Base-by-base conservation (phyloP, 2,329 filamentous ascomycete genomes). In the Septoria petroselini region DNA sequence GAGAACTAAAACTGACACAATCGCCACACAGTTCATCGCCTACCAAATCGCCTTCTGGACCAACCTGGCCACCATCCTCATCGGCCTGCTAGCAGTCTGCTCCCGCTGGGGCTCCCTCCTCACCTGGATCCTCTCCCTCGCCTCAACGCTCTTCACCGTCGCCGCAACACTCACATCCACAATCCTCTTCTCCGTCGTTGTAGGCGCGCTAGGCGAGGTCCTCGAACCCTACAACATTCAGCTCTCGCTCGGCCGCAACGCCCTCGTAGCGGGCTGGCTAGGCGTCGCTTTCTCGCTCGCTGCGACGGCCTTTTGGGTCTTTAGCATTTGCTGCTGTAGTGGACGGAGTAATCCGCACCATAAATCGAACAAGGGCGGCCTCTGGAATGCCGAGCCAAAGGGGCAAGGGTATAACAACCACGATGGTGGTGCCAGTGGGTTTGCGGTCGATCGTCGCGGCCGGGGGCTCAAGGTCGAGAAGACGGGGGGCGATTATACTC, bases 251-350 rank as follows among this genome's bases (percentile, higher is more conserved):
- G 86, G 90, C 72, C 80, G 69, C 23, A 73, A 76, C 52, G 91
- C 86, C 73, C 82, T 93, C 47, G 78, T 78, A 29, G 73, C 83
- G 15, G 81, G 86, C 62, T 96, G 91, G 88, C 76, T 97, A 53
- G 84, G 84, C 35, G 84, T 85, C 31, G 86, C 81, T 21, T 90
- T 94, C 66, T 84, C 85, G 54, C 67, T 93, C 27, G 87, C 70
- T 34, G 85, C 86, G 6, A 82, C 81, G 57, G 72, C 95, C 66
- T 96, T 97, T 84, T 97, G 93, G 91, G 74, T 91, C 65, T 82
- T 94, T 69, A 88, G 84, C 70, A 80, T 86, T 64, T 97, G 91
- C 84, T 97, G 91, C 82, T 95, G 91, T 77, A 83, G 80, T 61
- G 88, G 88, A 39, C 76, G 78, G 61, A 76, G 72, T 47, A 71